phyloP scores from a whole-genome alignment of 2,329 filamentous ascomycete species.

The Claviceps humidiphila region DNA sequence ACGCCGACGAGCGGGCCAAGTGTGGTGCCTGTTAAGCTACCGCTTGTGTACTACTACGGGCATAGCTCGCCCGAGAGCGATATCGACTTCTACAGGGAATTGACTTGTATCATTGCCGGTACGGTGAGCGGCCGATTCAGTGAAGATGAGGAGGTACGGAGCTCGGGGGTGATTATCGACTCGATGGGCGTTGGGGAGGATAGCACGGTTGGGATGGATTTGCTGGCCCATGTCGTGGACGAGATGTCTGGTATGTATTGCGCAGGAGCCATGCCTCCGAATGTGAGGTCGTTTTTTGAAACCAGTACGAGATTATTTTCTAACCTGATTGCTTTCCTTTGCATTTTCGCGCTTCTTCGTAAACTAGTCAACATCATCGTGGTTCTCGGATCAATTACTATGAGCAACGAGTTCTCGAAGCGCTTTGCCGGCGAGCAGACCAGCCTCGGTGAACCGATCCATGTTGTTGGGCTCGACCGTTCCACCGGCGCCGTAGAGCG shows the following conservation, averaged over 20 bases:
- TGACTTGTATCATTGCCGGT: constrained; percentile 65
- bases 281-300: no score
- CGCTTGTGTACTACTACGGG: constrained; percentile 82
- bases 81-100: constrained; percentile 54
- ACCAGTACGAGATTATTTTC: no score
- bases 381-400: constrained; percentile 63
- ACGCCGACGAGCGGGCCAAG: constrained; percentile 86
- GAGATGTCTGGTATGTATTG: constrained; percentile 34
- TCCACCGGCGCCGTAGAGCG: constrained; percentile 75
- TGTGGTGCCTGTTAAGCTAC: constrained; percentile 78
- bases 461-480: constrained; percentile 66
- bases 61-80: constrained; percentile 60
- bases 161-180: constrained; percentile 75
- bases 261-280: no score
- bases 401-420: constrained; percentile 61
- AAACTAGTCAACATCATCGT: constrained; percentile 63
- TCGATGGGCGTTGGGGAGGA: constrained; percentile 57
- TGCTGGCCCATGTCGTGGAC: constrained; percentile 61
- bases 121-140: constrained; percentile 65
- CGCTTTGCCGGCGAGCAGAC: constrained; percentile 48
- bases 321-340: not conserved
- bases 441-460: constrained; percentile 52
- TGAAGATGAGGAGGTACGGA: constrained; percentile 58
- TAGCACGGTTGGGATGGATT: constrained; percentile 56
- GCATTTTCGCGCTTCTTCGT: not conserved